Base-by-base conservation (phyloP, 169 alveolate genomes). In the Cryptosporidium felis region DNA sequence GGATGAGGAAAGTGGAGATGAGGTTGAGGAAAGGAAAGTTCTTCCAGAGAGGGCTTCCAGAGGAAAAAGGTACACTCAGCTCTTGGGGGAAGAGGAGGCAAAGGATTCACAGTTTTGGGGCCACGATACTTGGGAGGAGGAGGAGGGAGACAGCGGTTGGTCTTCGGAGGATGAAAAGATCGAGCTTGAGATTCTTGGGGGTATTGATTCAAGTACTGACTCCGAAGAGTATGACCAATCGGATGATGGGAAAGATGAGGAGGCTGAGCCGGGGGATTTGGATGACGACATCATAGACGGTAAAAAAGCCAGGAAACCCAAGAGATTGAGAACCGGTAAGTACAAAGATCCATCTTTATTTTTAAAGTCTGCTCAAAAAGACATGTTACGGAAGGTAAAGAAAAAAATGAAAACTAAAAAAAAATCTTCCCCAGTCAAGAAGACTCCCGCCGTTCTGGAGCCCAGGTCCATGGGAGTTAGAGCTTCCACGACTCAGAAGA, bases 31-130 rank as follows among this genome's bases (percentile, higher is more conserved):
- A 14, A 85, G 40, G 42, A 85, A 60, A 45, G 80, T 80, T 8
- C 90, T 85, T 32, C 91, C 91, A 9, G 61, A 58, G 18, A 53
- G 91, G 53, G 16, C 89, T 32, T 62, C 91, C n/a, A 53, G 91
- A 14, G 91, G 91, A 8, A 85, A 80, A 45, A 67, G 91, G 58
- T 80, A 80, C 60, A 80, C 23, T 9, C 88, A 85, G 49, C 60
- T 85, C 6, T 0, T 85, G 3, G 91, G 91, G 16, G 91, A 85
- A 28, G 91, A 85, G 56, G 88, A 79, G 21, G 91, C 63, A 12
- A 40, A 44, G 14, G 91, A 85, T 45, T 53, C 63, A 28, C 34
- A 44, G 21, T 85, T 85, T 53, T 85, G 91, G 91, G 81, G 74
- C 18, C 91, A 85, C 46, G 44, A 67, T 5, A 79, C 81, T 5